These are phyloP conservation scores for Alliaria petiolata DNA, from an alignment of 345 rosid species.

Conservation along the genomic window DNA sequence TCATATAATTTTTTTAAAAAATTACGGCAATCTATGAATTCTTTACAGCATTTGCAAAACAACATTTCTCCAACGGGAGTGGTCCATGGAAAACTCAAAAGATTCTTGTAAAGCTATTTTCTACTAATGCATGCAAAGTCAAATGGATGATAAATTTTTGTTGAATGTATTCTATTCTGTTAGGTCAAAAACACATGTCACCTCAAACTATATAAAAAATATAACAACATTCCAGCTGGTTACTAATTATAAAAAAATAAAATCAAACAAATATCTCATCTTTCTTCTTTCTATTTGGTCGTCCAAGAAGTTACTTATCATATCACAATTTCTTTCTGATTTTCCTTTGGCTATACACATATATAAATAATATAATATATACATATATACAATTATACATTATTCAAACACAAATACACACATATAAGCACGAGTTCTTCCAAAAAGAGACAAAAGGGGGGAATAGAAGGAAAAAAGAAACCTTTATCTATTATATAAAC, in stretches of 20 bases:
- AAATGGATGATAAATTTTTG: slow-evolving; percentile 31
- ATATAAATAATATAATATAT: not conserved
- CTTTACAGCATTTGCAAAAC: not conserved
- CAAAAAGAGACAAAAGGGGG: slow-evolving; percentile 26
- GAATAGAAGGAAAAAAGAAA: slow-evolving; percentile 7
- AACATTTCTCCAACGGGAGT: not conserved
- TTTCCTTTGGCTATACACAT: not conserved
- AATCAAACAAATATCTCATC: not conserved
- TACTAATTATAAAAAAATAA: not conserved
- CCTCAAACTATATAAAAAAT: slow-evolving; percentile 27
- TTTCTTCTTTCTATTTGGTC: slow-evolving; percentile 2
- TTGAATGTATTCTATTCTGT: slow-evolving; percentile 33
- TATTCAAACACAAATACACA: slow-evolving; percentile 1
- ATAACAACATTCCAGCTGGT: slow-evolving; percentile 33
- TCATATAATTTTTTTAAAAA: too few species aligned
- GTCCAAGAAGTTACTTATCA: slow-evolving; percentile 11
- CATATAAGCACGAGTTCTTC: slow-evolving; percentile 18
- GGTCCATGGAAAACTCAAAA: slow-evolving; percentile 19
- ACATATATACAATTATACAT: not conserved
- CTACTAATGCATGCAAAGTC: slow-evolving; percentile 33
- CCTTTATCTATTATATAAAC: slow-evolving; percentile 14
- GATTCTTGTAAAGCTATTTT: slow-evolving; percentile 20
- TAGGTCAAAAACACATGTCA: slow-evolving; percentile 36
- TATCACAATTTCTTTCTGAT: not conserved
- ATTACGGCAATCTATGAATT: not conserved